Conservation (phyloP, 2,329 filamentous ascomycete species). For the Penicillium corylophilum region DNA sequence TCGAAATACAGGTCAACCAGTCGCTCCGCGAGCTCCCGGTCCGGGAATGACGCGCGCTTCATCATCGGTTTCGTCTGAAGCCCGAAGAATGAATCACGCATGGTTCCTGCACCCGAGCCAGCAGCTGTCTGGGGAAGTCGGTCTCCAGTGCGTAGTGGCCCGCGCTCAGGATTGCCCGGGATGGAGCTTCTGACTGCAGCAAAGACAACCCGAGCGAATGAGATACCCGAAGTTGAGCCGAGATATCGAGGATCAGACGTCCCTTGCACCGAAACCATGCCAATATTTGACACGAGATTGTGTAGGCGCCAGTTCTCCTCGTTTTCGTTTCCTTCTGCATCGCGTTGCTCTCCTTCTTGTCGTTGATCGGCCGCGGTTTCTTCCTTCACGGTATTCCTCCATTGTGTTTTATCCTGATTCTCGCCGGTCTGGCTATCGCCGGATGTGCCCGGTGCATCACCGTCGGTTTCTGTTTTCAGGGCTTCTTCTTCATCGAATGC, state of each 20-base stretch:
- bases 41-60: constrained; percentile 79
- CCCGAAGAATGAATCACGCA: constrained; percentile 97
- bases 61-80: constrained; percentile 87
- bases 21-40: constrained; percentile 68
- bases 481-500: constrained; percentile 60
- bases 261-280: constrained; percentile 75
- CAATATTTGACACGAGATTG: constrained; percentile 67
- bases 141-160: constrained; percentile 60
- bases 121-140: constrained; percentile 50
- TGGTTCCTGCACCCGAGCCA: constrained; percentile 66
- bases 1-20: constrained; percentile 88
- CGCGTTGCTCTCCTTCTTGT: constrained; percentile 21
- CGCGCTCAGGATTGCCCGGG: constrained; percentile 61
- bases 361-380: constrained; percentile 20
- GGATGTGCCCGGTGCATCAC: constrained; percentile 22
- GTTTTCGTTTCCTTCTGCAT: constrained; percentile 41
- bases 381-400: constrained; percentile 22
- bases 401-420: constrained; percentile 12
- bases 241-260: constrained; percentile 77
- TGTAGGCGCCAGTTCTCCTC: constrained; percentile 63
- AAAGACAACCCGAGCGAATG: constrained; percentile 90
- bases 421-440: constrained; percentile 18
- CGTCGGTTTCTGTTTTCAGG: constrained; percentile 29
- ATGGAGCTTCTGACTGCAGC: constrained; percentile 82
- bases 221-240: constrained; percentile 84